A percentile compares a stretch with the other conserved stretches of the same genome.
Conservation (phyloP, 768 basidiomycete species). For the Leccinum ochraceum region DNA sequence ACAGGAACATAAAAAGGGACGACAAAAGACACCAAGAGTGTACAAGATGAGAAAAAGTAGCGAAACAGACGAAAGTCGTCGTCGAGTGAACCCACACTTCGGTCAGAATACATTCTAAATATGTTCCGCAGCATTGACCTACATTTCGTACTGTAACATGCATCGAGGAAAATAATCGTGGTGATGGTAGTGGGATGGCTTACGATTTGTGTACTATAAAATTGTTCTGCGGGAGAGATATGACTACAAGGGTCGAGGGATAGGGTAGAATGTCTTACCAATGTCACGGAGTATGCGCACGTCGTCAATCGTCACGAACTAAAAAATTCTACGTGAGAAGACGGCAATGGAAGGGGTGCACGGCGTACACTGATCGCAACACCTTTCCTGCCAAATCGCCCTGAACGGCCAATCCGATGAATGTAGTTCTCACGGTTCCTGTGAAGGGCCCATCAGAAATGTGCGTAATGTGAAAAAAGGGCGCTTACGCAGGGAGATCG, state of each 20-base stretch:
- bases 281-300: conserved; percentile 97
- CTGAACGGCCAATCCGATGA: conserved; percentile 98
- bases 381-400: conserved; percentile 98
- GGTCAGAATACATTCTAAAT: conserved; percentile 52
- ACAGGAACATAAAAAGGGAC: conserved; percentile 9
- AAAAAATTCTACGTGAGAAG: conserved; percentile 21
- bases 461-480: not conserved
- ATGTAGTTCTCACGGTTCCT: conserved; percentile 99
- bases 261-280: conserved; percentile 49
- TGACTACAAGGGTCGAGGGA: conserved; percentile 13
- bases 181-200: conserved; percentile 25
- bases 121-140: conserved; percentile 95
- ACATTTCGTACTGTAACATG: conserved; percentile 88
- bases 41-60: conserved; percentile 10
- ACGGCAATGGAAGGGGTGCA: conserved; percentile 7
- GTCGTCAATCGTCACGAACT: conserved; percentile 95
- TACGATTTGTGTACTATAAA: conserved; percentile 94
- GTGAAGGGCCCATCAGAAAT: conserved; percentile 18
- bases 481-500: conserved; percentile 83
- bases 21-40: conserved; percentile 18
- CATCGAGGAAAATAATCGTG: conserved; percentile 21
- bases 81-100: conserved; percentile 6
- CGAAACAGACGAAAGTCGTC: conserved; percentile 3
- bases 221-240: conserved; percentile 65
- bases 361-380: conserved; percentile 93